Percentiles rank a stretch among this genome's conserved stretches.
Conservation (phyloP, 1,284 basidiomycete species). For the Moniliophthora roreri region DNA sequence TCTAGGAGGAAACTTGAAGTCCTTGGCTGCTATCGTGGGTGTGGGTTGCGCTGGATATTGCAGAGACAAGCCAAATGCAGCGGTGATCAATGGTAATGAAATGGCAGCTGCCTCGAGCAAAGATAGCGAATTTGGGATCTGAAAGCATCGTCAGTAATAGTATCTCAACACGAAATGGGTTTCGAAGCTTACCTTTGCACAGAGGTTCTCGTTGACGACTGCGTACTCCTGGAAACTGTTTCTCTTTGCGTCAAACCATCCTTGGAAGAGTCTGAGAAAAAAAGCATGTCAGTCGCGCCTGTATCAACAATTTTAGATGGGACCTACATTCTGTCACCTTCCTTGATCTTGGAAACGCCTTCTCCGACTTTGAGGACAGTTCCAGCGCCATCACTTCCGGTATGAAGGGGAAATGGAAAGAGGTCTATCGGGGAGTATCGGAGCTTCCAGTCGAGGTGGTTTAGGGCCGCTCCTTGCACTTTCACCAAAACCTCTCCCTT, state of each 20-base stretch:
- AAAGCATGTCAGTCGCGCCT: not conserved
- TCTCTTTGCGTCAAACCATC: conserved; percentile 32
- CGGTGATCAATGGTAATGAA: not conserved
- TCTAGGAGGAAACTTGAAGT: conserved; percentile 27
- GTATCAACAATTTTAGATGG: conserved; percentile 10
- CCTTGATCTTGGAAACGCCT: conserved; percentile 45
- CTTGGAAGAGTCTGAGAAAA: conserved; percentile 39
- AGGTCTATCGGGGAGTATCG: not conserved
- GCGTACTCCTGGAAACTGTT: conserved; percentile 52
- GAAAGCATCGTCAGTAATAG: not conserved
- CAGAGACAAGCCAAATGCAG: not conserved
- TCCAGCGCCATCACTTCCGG: conserved; percentile 59
- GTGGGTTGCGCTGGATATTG: not conserved
- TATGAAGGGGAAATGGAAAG: not conserved
- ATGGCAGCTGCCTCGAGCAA: conserved; percentile 27
- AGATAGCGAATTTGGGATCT: not conserved
- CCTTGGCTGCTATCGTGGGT: not conserved
- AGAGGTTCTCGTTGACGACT: conserved; percentile 36
- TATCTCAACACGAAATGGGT: not conserved
- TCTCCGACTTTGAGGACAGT: conserved; percentile 52
- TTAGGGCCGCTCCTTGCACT: not conserved
- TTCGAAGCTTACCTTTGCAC: conserved; percentile 37
- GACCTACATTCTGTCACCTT: conserved; percentile 59
- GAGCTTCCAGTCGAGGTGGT: not conserved
- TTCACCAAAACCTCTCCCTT: not conserved